A percentile compares a stretch with the other conserved stretches of the same genome.
Conservation (phyloP, 2,329 filamentous ascomycete genomes). For the Incumbomyces delicatus region DNA sequence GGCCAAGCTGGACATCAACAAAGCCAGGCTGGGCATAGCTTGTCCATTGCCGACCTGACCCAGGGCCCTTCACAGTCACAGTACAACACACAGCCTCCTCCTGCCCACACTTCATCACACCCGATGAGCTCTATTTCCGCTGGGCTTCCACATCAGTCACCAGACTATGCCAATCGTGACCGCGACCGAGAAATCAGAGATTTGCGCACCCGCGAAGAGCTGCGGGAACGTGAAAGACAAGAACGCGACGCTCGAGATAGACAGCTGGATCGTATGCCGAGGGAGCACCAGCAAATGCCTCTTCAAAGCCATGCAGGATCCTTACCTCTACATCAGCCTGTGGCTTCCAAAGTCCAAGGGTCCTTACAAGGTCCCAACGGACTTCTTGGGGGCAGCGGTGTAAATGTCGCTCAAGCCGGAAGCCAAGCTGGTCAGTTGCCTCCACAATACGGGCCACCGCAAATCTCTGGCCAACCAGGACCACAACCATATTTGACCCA, state of each 20-base stretch:
- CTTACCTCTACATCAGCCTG: conserved; percentile 87
- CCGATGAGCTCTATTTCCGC: conserved; percentile 12
- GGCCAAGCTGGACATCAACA: conserved; percentile 23
- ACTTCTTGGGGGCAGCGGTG: conserved; percentile 64
- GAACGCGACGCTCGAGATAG: conserved; percentile 36
- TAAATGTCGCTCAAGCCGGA: conserved; percentile 27
- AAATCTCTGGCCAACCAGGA: conserved; percentile 38
- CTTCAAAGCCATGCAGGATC: conserved; percentile 83
- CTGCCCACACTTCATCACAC: conserved; percentile 16
- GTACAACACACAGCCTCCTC: conserved; percentile 32
- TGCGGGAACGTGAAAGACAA: conserved; percentile 44
- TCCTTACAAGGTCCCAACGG: conserved; percentile 90
- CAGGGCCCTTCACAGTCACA: conserved; percentile 31
- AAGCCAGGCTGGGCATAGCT: conserved; percentile 32
- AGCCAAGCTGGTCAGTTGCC: conserved; percentile 20
- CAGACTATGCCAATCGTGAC: conserved; percentile 18
- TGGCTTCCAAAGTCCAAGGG: conserved; percentile 68
- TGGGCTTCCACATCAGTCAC: conserved; percentile 19
- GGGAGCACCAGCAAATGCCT: conserved; percentile 54
- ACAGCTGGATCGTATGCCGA: conserved; percentile 34
- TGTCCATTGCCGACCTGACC: conserved; percentile 39
- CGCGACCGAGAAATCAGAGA: conserved; percentile 33
- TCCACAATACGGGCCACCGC: conserved; percentile 47
- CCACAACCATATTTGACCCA: conserved; percentile 40
- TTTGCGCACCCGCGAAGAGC: conserved; percentile 46